Evolutionary conservation across 192 early-diverging fungal species (phyloP).

Genomic region (Mortierella claussenii): DNA sequence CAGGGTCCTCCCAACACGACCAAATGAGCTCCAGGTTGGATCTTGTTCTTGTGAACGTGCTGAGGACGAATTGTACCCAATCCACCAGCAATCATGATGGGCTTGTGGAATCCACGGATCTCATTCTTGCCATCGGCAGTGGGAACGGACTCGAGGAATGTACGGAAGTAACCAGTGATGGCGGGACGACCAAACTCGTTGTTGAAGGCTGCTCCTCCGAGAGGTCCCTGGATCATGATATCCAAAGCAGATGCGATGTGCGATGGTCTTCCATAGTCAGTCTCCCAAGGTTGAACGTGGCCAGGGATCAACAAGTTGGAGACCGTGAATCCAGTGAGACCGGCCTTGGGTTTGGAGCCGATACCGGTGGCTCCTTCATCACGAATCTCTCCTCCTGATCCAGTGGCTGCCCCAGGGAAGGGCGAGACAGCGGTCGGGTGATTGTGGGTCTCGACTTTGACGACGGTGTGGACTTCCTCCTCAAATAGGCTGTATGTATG

Average conservation of each 20-base stretch:
- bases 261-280: slow-evolving; percentile 81
- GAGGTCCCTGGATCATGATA: slow-evolving; percentile 98
- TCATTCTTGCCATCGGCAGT: slow-evolving; percentile 65
- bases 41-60: slow-evolving; percentile 90
- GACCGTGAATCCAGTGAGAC: slow-evolving; percentile 94
- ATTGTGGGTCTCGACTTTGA: slow-evolving; percentile 99
- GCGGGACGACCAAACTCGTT: slow-evolving; percentile 99
- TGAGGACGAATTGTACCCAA: slow-evolving; percentile 91
- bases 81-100: slow-evolving; percentile 99
- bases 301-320: slow-evolving; percentile 95
- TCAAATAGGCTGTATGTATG: slow-evolving; percentile 70
- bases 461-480: slow-evolving; percentile 89
- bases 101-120: slow-evolving; percentile 98
- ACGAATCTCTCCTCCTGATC: slow-evolving; percentile 99
- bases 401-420: slow-evolving; percentile 97
- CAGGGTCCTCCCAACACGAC: slow-evolving; percentile 95
- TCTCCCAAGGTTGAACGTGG: slow-evolving; percentile 94
- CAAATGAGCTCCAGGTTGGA: slow-evolving; percentile 81
- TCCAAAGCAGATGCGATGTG: slow-evolving; percentile 93
- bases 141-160: slow-evolving; percentile 76
- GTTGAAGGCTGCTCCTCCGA: slow-evolving; percentile 98
- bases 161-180: slow-evolving; percentile 97
- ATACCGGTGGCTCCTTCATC: slow-evolving; percentile 98
- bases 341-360: slow-evolving; percentile 96
- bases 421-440: slow-evolving; percentile 99